Conservation (phyloP, 140 eudicot species). For the Flaveria floridana region DNA sequence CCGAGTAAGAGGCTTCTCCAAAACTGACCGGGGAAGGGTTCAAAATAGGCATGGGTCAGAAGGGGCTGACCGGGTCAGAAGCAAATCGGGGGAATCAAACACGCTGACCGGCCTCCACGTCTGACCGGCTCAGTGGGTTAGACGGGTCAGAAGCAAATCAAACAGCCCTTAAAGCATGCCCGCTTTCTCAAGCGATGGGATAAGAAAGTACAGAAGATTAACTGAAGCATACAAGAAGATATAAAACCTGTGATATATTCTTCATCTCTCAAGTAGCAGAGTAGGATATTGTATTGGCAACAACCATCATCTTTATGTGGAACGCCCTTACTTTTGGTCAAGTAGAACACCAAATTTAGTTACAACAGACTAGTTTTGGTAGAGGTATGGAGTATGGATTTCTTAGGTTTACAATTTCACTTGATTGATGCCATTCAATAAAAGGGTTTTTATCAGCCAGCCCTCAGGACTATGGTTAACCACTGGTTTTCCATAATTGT, state of each 20-base stretch:
- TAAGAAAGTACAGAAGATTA: background rate
- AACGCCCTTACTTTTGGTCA: background rate
- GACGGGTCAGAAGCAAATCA: too few relatives aligned
- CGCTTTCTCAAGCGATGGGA: background rate
- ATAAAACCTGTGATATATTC: background rate
- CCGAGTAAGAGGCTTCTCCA: too few relatives aligned
- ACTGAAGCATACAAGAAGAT: background rate
- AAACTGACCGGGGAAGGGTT: too few relatives aligned
- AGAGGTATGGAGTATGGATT: background rate
- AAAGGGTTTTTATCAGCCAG: background rate
- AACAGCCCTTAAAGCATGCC: background rate
- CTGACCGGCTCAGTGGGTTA: too few relatives aligned
- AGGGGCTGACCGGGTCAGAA: too few relatives aligned
- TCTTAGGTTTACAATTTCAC: constrained; percentile 8
- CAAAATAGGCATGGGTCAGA: too few relatives aligned
- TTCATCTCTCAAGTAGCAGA: background rate
- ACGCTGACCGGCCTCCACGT: too few relatives aligned
- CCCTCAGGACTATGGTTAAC: background rate
- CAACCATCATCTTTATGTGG: background rate
- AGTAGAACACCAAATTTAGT: background rate
- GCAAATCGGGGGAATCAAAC: too few relatives aligned
- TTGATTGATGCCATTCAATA: constrained; percentile 3
- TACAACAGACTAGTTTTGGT: constrained; percentile 6
- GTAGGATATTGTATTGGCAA: background rate
- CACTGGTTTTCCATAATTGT: background rate